Evolutionary conservation across 1,284 basidiomycete species (phyloP), one percentile per base, ranked within the genome.

Genomic region (Sporisorium graminicola): DNA sequence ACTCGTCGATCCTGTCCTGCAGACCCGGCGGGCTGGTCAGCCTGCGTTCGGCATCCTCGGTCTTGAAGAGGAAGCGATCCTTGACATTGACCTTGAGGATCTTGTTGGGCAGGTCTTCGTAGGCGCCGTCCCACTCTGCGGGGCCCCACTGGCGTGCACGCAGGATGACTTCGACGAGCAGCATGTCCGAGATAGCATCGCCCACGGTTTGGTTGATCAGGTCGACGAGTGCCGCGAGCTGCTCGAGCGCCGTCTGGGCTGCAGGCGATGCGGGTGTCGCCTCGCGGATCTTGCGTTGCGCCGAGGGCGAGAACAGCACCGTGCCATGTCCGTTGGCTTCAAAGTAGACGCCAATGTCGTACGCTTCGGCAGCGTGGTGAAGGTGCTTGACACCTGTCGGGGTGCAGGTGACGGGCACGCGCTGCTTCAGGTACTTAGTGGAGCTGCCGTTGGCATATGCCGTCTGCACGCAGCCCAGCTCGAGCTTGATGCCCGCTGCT

Each of bases 251-350:
- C 31, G 90, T 91, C 90, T 85, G 92, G 91, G 87, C 89, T 37
- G 93, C 93, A 9, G 91, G 92, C 16, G 90, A 90, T 77, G 94
- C 91, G 18, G 93, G 92, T 2, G 92, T 93, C 29, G 90, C 89
- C 76, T 93, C 88, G 12, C 87, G 87, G 49, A 88, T 85, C 55
- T 71, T 73, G 12, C 66, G 70, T 68, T 77, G 59, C 5, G 71
- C 74, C 4, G 73, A 65, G 29, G 64, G 60, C 12, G 96, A 98
- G 87, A 99, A 99, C 56, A 99, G 87, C 50, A 99, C 94, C 1
- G 97, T 99, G 43, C 97, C 97, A 82, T 99, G 97, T 0, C 97
- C 97, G 85, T 99, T 99, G 57, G 97, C 97, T 87, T 99, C 97
- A 83, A 99, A 99, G 88, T 99, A 99, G 51, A 99, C 94, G 29